A percentile compares a stretch with the other conserved stretches of the same genome.
These are phyloP conservation scores for Gloeostereum incarnatum DNA, from an alignment of 768 basidiomycete species.

Conservation along the genomic window DNA sequence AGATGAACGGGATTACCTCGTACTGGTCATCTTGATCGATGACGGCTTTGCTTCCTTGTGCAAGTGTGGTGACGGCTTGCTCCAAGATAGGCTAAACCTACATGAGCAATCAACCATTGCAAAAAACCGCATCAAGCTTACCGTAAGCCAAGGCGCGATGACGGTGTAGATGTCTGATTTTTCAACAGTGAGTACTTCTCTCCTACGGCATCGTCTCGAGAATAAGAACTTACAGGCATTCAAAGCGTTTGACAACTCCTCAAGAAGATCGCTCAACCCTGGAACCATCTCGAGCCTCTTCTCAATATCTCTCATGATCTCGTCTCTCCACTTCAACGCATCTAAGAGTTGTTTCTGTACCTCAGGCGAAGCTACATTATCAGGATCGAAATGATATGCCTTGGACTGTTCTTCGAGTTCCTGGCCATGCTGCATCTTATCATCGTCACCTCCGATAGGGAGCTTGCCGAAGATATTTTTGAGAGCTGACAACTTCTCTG, in stretches of 20 bases:
- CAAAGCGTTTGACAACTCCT: slow-evolving; percentile 53
- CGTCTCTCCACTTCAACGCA: slow-evolving; percentile 57
- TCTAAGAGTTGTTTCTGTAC: slow-evolving; percentile 47
- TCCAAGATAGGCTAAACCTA: slow-evolving; percentile 46
- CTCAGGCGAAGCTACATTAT: slow-evolving; percentile 54
- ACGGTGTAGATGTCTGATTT: slow-evolving; percentile 53
- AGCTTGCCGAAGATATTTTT: slow-evolving; percentile 39
- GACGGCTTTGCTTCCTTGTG: slow-evolving; percentile 57
- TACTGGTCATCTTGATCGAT: slow-evolving; percentile 66
- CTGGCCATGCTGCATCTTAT: slow-evolving; percentile 46
- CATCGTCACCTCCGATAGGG: slow-evolving; percentile 39
- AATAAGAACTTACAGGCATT: slow-evolving; percentile 44
- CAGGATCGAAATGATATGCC: slow-evolving; percentile 54
- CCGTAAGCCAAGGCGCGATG: slow-evolving; percentile 55
- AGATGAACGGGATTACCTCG: slow-evolving; percentile 24
- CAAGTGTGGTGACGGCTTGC: slow-evolving; percentile 45
- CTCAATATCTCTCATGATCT: slow-evolving; percentile 39
- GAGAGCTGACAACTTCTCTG: slow-evolving; percentile 22
- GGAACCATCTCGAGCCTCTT: slow-evolving; percentile 60
- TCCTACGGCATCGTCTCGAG: background rate
- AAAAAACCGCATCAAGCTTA: slow-evolving; percentile 14
- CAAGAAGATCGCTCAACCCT: slow-evolving; percentile 45
- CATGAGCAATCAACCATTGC: background rate
- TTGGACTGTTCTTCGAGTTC: slow-evolving; percentile 43
- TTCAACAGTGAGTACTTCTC: slow-evolving; percentile 3